Evolutionary conservation across 768 basidiomycete genomes (phyloP).

Genomic region (Rhodotorula taiwanensis): DNA sequence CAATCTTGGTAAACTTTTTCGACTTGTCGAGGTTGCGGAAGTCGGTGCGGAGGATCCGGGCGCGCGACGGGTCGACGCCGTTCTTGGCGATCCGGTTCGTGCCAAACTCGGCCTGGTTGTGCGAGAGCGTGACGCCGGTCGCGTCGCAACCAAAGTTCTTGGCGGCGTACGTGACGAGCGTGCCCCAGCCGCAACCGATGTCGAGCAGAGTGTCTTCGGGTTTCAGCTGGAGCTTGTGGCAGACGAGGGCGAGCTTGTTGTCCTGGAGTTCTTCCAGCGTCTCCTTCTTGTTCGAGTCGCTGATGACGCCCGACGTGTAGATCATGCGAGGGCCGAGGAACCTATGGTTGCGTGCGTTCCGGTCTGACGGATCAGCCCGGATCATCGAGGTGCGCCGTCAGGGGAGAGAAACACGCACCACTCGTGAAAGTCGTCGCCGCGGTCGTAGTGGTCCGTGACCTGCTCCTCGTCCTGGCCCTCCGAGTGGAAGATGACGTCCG

Average conservation of each 20-base stretch:
- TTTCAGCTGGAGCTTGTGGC: conserved; percentile 84
- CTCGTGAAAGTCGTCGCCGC: conserved; percentile 81
- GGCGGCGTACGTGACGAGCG: conserved; percentile 83
- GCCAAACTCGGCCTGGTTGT: conserved; percentile 87
- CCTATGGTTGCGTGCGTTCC: conserved; percentile 47
- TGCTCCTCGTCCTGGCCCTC: conserved; percentile 87
- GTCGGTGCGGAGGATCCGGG: conserved; percentile 86
- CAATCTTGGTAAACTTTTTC: conserved; percentile 85
- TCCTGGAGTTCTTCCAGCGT: conserved; percentile 92
- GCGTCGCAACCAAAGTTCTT: conserved; percentile 97
- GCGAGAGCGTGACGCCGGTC: conserved; percentile 86
- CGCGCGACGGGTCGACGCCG: conserved; percentile 63
- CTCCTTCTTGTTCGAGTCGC: conserved; percentile 62
- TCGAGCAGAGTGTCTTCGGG: conserved; percentile 61
- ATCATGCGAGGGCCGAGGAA: conserved; percentile 95
- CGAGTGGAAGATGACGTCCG: conserved; percentile 92
- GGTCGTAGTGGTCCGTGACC: conserved; percentile 91
- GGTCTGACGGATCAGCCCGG: neutral
- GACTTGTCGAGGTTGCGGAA: conserved; percentile 77
- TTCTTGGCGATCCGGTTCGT: conserved; percentile 78
- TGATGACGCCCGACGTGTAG: conserved; percentile 88
- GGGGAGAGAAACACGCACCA: conserved; percentile 52
- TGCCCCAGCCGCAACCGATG: conserved; percentile 78
- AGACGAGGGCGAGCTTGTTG: conserved; percentile 93
- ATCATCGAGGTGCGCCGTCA: too few relatives aligned